Base-by-base conservation (phyloP, 768 basidiomycete genomes). In the Suillus weaverae region DNA sequence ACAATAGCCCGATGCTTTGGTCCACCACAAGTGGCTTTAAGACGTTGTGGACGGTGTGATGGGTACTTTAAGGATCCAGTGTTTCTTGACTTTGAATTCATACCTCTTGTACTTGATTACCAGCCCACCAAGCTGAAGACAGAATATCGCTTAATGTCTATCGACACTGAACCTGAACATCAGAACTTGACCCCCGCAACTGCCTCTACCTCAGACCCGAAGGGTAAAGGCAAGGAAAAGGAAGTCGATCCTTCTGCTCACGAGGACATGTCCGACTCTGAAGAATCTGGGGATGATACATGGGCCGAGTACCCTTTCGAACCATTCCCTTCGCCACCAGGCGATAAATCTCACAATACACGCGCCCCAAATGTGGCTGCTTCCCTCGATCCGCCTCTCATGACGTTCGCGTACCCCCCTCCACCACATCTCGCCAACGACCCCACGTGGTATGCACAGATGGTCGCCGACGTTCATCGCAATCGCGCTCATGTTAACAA, bases 351-450 rank as follows among this genome's bases (percentile, higher is more conserved):
- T 54, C 56, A 9, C 54, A 46, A 18, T 60, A 44, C 35, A 38
- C 46, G 4, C 38, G 8, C 38, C 60, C 33, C 54, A 48, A 32
- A 36, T n/a, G 6, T 63, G 56, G 33, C 60, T 54, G 20, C 41
- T 41, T 39, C 53, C 64, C 1, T 74, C 38, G 38, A 66, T n/a
- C 71, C 76, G 33, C 75, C 75, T n/a, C 35, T 74, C 54, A 77
- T 76, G 67, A 16, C 57, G 0, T 18, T 76, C 9, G 63, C 66
- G 22, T 77, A 73, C 55, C 75, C 75, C 16, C 75, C 76, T 32
- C 66, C 59, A n/a, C 59, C 39, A 1, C 74, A 74, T 9, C 69
- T 77, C 62, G 38, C 59, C 26, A n/a, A 67, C n/a, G 74, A 77
- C 48, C 69, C 74, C 8, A 64, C 53, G 9, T 76, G 75, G 75